Percentiles rank a stretch among this genome's conserved stretches.
Evolutionary conservation across 805 yeast genomes (phyloP).

Genomic region (Naumovozyma dairenensis): DNA sequence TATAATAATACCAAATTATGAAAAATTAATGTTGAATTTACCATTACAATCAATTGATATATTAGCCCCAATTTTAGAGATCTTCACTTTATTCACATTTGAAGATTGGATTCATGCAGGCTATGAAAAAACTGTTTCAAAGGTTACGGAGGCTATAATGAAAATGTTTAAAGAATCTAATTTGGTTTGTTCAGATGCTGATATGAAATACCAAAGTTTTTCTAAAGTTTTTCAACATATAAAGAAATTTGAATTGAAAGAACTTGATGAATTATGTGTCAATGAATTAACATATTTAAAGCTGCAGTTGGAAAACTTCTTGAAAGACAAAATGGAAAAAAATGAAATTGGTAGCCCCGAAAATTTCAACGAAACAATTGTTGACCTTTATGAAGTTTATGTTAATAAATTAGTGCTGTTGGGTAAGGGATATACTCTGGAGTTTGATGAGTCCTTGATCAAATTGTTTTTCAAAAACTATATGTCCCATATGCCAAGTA

Average conservation of each 20-base stretch:
- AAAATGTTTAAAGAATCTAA: constrained; percentile 16
- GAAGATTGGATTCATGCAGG: constrained; percentile 27
- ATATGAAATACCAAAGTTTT: constrained; percentile 10
- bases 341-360: constrained; percentile 1
- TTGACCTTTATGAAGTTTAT: constrained; percentile 16
- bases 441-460: constrained; percentile 15
- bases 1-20: constrained; percentile 17
- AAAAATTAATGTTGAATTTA: constrained; percentile 15
- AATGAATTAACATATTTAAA: constrained; percentile 15
- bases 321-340: constrained; percentile 12
- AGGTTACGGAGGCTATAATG: constrained; percentile 12
- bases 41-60: constrained; percentile 18
- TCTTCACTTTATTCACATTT: constrained; percentile 18
- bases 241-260: constrained; percentile 13
- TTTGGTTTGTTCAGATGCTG: constrained; percentile 7
- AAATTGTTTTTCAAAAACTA: constrained; percentile 12
- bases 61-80: constrained; percentile 15
- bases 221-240: constrained; percentile 14
- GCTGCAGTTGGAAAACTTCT: constrained; percentile 16
- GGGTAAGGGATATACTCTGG: constrained; percentile 21
- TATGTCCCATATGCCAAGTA: constrained; percentile 10
- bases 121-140: constrained; percentile 14
- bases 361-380: constrained; percentile 7
- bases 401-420: constrained; percentile 22
- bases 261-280: constrained; percentile 20